Conservation (phyloP, 2,329 filamentous ascomycete genomes). For the Phialophora verrucosa region DNA sequence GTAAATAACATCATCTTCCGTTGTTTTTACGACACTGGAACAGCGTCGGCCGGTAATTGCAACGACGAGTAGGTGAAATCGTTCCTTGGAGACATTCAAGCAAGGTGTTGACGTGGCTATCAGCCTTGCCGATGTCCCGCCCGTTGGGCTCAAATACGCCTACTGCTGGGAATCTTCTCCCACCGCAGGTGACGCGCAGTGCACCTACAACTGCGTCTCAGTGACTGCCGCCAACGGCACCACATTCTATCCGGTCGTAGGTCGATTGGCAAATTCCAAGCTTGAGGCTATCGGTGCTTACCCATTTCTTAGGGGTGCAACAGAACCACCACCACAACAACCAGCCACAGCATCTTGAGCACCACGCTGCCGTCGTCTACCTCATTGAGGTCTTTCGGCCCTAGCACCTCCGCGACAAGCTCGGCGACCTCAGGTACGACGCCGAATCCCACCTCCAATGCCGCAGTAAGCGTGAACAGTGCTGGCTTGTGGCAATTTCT, state of each 20-base stretch:
- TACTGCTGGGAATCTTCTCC: slow-evolving; percentile 18
- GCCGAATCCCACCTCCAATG: neutral
- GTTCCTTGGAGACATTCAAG: neutral
- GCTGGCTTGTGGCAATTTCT: no score
- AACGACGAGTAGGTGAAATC: slow-evolving; percentile 14
- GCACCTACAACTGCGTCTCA: slow-evolving; percentile 16
- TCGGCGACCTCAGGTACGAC: neutral
- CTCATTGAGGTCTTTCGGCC: neutral
- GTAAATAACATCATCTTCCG: slow-evolving; percentile 3
- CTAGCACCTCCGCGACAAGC: neutral
- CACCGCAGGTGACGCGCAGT: slow-evolving; percentile 12
- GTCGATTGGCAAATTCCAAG: neutral
- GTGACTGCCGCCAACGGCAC: slow-evolving; percentile 18
- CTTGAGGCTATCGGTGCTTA: neutral
- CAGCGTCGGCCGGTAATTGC: slow-evolving; percentile 7
- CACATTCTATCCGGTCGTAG: slow-evolving; percentile 17
- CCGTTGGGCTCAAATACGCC: slow-evolving; percentile 15
- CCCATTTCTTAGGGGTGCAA: neutral
- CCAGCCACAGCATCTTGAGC: neutral
- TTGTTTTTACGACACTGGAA: slow-evolving; percentile 11
- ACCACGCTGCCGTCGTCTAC: neutral
- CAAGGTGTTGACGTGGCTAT: no score
- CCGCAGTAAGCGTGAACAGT: no score
- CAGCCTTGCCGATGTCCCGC: slow-evolving; percentile 15
- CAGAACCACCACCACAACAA: neutral